Base-by-base conservation (phyloP, 352 stramenopile genomes). In the Phytopythium montanum region DNA sequence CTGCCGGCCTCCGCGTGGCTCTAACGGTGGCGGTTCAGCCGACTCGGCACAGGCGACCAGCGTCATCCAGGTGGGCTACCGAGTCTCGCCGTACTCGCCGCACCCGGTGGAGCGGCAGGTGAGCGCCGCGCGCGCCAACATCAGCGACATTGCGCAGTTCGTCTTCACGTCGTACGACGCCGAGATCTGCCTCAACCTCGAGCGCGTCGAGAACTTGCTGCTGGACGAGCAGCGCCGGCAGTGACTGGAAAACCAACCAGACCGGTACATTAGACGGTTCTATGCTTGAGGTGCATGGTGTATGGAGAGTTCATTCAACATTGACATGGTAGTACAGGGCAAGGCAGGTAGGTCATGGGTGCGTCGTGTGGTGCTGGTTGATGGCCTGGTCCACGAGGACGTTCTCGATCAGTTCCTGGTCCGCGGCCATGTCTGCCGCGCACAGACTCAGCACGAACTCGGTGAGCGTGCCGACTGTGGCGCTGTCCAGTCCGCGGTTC, bases 371-470 rank as follows among this genome's bases (percentile, higher is more conserved):
- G 23, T 56, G 62, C 5, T 66, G 54, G 9, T 53, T 68, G 29
- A 75, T 56, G 1, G 53, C 56, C 21, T 69, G 56, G 62, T 73
- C 68, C 56, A 75, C 69, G 14, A 75, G 61, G 28, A 68, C 39
- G 49, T 75, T 75, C 56, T 68, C 68, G 59, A 75, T 75, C 18
- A 75, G 61, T 52, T 75, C 65, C 44, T 75, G 68, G 31, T 64
- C 69, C 19, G 65, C 61, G 29, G 56, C 69, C 45, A 75, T 73
- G 45, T 64, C 69, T 59, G 71, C 71, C 13, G 65, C 65, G 45
- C 61, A 64, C 50, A 64, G 55, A 21, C 68, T 64, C 65, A 75
- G 71, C 65, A 75, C 71, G 36, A 75, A 75, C 59, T 75, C 71
- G 26, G 68, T 75, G 54, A 75, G 70, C 16, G 68, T 62, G 8